Evolutionary conservation across 192 early-diverging fungal species (phyloP).

Genomic region (Linnemannia hyalina): DNA sequence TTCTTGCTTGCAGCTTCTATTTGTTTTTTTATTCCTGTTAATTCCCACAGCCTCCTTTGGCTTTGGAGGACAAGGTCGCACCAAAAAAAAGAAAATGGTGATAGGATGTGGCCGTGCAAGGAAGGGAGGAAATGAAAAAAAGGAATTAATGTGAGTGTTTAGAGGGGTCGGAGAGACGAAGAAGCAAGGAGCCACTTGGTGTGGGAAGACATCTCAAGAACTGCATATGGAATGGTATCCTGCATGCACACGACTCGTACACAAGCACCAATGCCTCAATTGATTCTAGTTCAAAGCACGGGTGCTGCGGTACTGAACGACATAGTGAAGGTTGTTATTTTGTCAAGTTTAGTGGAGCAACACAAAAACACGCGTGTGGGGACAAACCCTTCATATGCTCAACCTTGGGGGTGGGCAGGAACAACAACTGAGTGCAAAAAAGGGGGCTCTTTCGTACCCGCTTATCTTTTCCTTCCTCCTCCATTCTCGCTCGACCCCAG

Average conservation of each 20-base stretch:
- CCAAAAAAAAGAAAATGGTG: background rate
- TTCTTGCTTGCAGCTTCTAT: background rate
- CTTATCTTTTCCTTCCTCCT: background rate
- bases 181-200: background rate
- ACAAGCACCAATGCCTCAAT: background rate
- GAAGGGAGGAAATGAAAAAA: background rate
- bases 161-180: background rate
- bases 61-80: background rate
- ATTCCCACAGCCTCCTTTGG: background rate
- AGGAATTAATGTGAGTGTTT: background rate
- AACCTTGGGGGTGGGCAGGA: background rate
- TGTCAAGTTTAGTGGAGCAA: background rate
- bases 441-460: background rate
- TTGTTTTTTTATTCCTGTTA: background rate
- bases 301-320: no score
- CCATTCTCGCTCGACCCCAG: background rate
- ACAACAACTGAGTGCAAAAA: background rate
- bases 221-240: no score
- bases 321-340: no score
- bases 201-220: background rate
- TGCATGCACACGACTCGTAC: no score
- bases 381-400: background rate
- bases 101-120: background rate
- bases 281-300: background rate
- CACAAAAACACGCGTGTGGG: background rate